Percentiles rank a stretch among this genome's conserved stretches.
Conservation (phyloP, 306 rosid species). For the Rosa rugosa region DNA sequence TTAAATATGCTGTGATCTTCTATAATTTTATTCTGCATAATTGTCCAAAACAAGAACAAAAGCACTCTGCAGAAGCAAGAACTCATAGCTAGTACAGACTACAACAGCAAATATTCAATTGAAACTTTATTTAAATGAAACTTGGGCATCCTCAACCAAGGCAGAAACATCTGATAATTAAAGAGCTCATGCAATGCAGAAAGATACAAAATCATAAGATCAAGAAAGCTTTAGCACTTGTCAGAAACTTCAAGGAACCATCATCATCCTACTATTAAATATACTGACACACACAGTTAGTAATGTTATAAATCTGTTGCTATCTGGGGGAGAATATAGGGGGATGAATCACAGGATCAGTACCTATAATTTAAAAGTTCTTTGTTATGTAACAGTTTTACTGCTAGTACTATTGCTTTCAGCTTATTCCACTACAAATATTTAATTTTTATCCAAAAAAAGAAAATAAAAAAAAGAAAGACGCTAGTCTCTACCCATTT, state of each 20-base stretch:
- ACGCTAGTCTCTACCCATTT: not conserved
- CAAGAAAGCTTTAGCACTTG: not conserved
- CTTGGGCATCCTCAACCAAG: not conserved
- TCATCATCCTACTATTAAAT: not conserved
- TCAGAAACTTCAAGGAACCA: not conserved
- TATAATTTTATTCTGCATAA: not conserved
- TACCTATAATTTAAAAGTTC: not conserved
- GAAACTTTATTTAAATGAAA: not conserved
- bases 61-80: not conserved
- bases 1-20: not conserved
- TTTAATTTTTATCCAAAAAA: not conserved
- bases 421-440: not conserved
- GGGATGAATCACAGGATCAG: not conserved
- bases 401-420: not conserved
- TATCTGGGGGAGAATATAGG: not conserved
- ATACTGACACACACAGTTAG: not conserved
- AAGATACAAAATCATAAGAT: conserved; percentile 1
- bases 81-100: not conserved
- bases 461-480: not conserved
- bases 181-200: not conserved
- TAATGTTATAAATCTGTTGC: not conserved
- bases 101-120: not conserved
- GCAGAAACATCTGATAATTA: not conserved
- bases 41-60: not conserved
- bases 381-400: not conserved